A percentile compares a stretch with the other conserved stretches of the same genome.
Evolutionary conservation across 768 basidiomycete genomes (phyloP).

Genomic region (Botryobasidium botryosum): DNA sequence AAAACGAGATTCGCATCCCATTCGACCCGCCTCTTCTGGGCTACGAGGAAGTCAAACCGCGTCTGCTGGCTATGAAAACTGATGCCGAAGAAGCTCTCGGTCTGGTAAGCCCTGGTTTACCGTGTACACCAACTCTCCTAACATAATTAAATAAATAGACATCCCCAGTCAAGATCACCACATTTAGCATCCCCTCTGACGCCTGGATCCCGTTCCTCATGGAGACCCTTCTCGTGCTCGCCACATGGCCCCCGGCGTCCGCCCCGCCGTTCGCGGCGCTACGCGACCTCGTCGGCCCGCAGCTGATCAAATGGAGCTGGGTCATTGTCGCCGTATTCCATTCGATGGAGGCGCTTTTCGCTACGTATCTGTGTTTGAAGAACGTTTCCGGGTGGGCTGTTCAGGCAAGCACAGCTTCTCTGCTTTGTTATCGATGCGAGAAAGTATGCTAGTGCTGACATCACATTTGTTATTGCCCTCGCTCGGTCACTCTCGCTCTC

Average conservation of each 20-base stretch:
- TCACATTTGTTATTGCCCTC: too few relatives aligned
- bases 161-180: conserved; percentile 43
- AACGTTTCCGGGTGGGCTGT: conserved; percentile 32
- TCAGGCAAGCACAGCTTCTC: too few relatives aligned
- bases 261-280: conserved; percentile 15
- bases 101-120: conserved; percentile 35
- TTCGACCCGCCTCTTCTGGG: conserved; percentile 57
- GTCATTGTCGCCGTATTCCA: conserved; percentile 25
- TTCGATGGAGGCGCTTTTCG: conserved; percentile 32
- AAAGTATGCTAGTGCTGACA: too few relatives aligned
- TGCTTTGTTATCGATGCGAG: too few relatives aligned
- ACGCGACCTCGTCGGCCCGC: conserved; percentile 23
- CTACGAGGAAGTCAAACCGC: conserved; percentile 71
- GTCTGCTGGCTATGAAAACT: conserved; percentile 63
- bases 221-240: conserved; percentile 19
- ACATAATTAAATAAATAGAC: not conserved
- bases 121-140: not conserved
- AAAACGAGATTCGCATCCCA: conserved; percentile 31
- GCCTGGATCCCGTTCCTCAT: conserved; percentile 16
- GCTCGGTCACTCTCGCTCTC: too few relatives aligned
- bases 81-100: conserved; percentile 65
- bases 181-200: conserved; percentile 32
- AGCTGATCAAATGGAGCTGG: conserved; percentile 21
- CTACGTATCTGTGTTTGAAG: conserved; percentile 29
- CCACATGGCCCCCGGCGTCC: conserved; percentile 14